Conservation (phyloP, 345 rosid species). For the Sapria himalayana region DNA sequence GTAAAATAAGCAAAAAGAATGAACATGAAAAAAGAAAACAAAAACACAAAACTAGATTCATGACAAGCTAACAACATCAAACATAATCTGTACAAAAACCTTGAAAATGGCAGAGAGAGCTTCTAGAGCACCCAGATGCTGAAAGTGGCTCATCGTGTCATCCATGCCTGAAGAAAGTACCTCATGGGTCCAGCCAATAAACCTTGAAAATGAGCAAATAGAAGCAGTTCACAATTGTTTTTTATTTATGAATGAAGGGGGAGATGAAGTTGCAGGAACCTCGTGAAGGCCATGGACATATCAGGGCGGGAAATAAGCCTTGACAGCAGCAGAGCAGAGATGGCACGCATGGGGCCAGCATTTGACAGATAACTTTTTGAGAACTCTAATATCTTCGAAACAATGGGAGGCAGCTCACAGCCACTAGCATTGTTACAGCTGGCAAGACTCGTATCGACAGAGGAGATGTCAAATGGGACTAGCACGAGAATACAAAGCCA, state of each 20-base stretch:
- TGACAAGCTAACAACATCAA: no score
- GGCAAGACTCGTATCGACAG: constrained; percentile 65
- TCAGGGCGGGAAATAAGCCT: constrained; percentile 85
- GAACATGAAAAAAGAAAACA: no score
- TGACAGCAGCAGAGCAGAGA: constrained; percentile 66
- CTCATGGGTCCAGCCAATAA: constrained; percentile 68
- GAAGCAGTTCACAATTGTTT: no score
- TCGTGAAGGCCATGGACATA: constrained; percentile 61
- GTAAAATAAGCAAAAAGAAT: background rate
- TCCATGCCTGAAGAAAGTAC: constrained; percentile 40
- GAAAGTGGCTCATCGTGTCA: constrained; percentile 43
- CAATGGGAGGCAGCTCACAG: constrained; percentile 51
- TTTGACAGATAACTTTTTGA: constrained; percentile 72
- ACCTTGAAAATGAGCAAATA: constrained; percentile 26
- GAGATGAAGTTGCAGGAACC: no score
- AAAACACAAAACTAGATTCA: no score
- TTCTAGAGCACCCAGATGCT: constrained; percentile 66
- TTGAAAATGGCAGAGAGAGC: constrained; percentile 81
- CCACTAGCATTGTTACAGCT: constrained; percentile 15
- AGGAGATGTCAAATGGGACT: constrained; percentile 83
- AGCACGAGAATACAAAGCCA: constrained; percentile 89
- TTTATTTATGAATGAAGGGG: no score
- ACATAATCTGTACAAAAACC: no score
- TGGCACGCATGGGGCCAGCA: constrained; percentile 90
- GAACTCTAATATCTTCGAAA: constrained; percentile 42